phyloP scores from a whole-genome alignment of 202 grass and related monocot genomes.

The Zoysia matrella region DNA sequence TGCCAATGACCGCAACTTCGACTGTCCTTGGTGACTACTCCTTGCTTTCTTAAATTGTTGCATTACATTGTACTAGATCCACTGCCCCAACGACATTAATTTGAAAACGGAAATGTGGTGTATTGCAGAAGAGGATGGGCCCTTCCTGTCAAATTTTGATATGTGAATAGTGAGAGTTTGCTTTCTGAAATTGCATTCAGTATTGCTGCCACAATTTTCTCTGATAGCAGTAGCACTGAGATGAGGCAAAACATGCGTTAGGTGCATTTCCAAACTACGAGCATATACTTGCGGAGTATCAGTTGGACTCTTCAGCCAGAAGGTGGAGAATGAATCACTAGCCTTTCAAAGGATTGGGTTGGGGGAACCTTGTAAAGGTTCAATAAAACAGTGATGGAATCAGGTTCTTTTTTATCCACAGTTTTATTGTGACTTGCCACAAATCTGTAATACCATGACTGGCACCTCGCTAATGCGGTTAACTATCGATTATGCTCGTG shows the following conservation, averaged over 20 bases:
- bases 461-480: not conserved
- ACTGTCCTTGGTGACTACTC: not conserved
- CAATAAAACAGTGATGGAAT: conserved; percentile 40
- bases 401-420: conserved; percentile 46
- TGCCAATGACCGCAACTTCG: not conserved
- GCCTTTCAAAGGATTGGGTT: conserved; percentile 32
- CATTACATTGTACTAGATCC: no score
- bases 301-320: conserved; percentile 30
- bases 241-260: not conserved
- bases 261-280: conserved; percentile 21
- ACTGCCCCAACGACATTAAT: no score
- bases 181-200: not conserved
- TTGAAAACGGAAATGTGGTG: no score
- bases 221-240: not conserved
- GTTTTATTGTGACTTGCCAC: not conserved
- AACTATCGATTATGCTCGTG: not conserved
- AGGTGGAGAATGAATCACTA: conserved; percentile 44
- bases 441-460: not conserved
- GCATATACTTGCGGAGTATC: not conserved
- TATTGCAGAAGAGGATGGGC: not conserved
- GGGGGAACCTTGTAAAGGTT: not conserved
- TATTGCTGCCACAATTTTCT: conserved; percentile 14
- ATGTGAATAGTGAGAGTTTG: not conserved
- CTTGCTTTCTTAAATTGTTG: no score
- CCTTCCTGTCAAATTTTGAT: not conserved